These are phyloP conservation scores for Ophiostoma sp. DNA, from an alignment of 2,329 filamentous ascomycete species.

Conservation along the genomic window DNA sequence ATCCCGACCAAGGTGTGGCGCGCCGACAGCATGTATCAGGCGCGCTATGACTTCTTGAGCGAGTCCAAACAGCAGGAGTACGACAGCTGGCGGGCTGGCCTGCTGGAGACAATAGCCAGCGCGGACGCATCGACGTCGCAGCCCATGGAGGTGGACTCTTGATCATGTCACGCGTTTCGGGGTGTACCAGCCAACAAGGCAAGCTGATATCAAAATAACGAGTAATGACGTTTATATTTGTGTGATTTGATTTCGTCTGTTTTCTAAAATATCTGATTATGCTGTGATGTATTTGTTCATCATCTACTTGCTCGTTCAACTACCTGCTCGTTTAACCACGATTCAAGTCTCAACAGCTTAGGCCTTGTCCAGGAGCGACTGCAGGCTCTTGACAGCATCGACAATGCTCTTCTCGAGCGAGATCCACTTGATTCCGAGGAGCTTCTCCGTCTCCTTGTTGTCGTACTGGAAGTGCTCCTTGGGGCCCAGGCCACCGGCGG, in stretches of 20 bases:
- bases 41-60: slow-evolving; percentile 65
- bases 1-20: slow-evolving; percentile 41
- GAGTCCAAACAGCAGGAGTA: slow-evolving; percentile 58
- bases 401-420: slow-evolving; percentile 55
- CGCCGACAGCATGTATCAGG: slow-evolving; percentile 68
- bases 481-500: slow-evolving; percentile 40
- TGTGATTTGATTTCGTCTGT: too few species aligned
- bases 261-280: too few species aligned
- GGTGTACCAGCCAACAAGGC: too few species aligned
- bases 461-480: slow-evolving; percentile 49
- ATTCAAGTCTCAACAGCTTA: not conserved
- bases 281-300: too few species aligned
- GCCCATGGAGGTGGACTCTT: not conserved
- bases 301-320: too few species aligned
- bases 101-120: slow-evolving; percentile 37
- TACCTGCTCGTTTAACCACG: too few species aligned
- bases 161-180: too few species aligned
- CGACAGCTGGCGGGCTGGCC: slow-evolving; percentile 55
- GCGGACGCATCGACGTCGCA: not conserved
- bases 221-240: too few species aligned
- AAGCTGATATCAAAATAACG: too few species aligned
- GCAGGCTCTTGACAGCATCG: slow-evolving; percentile 60
- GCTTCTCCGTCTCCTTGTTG: slow-evolving; percentile 52
- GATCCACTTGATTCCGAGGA: slow-evolving; percentile 59
- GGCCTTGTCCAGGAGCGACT: slow-evolving; percentile 31